A percentile compares a stretch with the other conserved stretches of the same genome.
Conservation (phyloP, 768 basidiomycete species). For the Macrolepiota dolichaula region DNA sequence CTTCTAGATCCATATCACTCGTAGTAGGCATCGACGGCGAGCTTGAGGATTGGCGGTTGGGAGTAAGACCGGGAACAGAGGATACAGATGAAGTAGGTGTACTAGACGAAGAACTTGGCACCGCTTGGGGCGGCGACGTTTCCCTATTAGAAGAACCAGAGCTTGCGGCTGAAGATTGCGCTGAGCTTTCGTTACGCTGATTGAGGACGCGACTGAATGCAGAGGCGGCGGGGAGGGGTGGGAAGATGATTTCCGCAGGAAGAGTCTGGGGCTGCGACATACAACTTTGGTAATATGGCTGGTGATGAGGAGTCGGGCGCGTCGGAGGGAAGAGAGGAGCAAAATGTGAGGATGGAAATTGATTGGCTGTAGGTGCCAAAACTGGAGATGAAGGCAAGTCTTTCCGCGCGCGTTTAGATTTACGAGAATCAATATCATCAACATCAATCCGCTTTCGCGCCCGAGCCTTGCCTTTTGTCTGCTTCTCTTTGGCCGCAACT, state of each 20-base stretch:
- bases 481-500: conserved; percentile 31
- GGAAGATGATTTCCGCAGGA: conserved; percentile 68
- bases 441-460: conserved; percentile 31
- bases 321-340: conserved; percentile 48
- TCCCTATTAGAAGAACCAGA: conserved; percentile 15
- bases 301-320: conserved; percentile 61
- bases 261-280: conserved; percentile 39
- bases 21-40: conserved; percentile 41
- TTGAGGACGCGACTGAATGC: conserved; percentile 21
- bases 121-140: conserved; percentile 14
- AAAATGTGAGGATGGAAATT: conserved; percentile 21
- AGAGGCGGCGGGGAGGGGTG: conserved; percentile 57
- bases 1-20: conserved; percentile 33
- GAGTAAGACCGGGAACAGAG: conserved; percentile 60
- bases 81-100: conserved; percentile 38
- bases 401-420: conserved; percentile 46
- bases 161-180: conserved; percentile 12
- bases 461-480: conserved; percentile 29
- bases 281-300: conserved; percentile 70
- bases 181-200: conserved; percentile 6
- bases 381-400: conserved; percentile 23
- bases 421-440: conserved; percentile 35
- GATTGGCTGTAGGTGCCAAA: conserved; percentile 19
- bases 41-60: conserved; percentile 63
- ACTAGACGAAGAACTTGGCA: conserved; percentile 21